Evolutionary conservation across 805 yeast genomes (phyloP), one percentile per base, ranked within the genome.

Genomic region (Saccharomycopsis amapae): DNA sequence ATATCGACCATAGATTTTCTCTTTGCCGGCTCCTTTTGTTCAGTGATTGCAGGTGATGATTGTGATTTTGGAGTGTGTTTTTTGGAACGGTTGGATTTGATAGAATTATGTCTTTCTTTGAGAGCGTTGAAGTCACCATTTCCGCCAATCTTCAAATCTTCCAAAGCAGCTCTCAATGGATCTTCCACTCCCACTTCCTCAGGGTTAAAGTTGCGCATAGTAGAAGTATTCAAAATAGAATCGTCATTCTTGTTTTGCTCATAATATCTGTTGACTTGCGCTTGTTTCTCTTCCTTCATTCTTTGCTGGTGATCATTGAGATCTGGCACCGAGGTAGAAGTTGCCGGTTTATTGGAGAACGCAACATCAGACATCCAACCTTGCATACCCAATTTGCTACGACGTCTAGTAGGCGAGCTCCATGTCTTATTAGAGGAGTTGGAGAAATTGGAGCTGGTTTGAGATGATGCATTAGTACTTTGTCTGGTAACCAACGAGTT

Each of bases 121-220:
- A 67, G 56, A 30, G 64, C 67, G 23, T 58, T 58, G 62, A 62
- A 62, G 51, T 64, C 65, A 20, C 70, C 76, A 57, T 71, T 62
- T 23, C 75, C 63, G 43, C 70, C 70, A 15, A 62, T 53, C 34
- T 63, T 62, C 41, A 67, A 54, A 41, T 68, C 70, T 47, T 72
- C 75, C 43, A 77, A 58, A 1, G 79, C 79, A 2, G 77, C 75
- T 28, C 76, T 69, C 37, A 78, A 58, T 6, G 81, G 81, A 53
- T 77, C 79, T n/a, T 49, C 49, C 7, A 48, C 52, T 6, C 51
- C 54, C 4, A 44, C 40, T 33, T 50, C 56, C 40, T 30, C 54
- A 37, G 47, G 53, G 38, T 40, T 47, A 41, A 40, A 44, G 40
- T 19, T 50, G n/a, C 48, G 45, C 54, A 46, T 43, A 19, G 49